Evolutionary conservation across 208 protist genomes (phyloP).

Genomic region (Wallacemonas collosoma): DNA sequence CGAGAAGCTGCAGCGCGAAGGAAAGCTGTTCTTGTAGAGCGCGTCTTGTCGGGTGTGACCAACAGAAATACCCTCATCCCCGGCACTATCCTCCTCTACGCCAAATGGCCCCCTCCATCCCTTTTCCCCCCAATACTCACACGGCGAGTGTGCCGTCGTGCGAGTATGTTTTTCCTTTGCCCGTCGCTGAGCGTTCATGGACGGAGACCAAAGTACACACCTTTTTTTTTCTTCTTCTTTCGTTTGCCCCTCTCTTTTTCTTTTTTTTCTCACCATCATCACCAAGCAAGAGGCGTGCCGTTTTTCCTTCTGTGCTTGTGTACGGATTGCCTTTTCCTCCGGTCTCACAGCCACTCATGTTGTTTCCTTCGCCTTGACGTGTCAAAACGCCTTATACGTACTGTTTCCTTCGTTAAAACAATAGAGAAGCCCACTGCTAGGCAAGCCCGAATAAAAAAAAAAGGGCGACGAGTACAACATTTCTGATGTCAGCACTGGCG

Average conservation of each 20-base stretch:
- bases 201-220: slow-evolving; percentile 16
- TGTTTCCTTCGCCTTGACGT: too few species aligned
- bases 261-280: slow-evolving; percentile 3
- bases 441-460: too few species aligned
- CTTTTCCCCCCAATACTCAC: not conserved
- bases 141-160: slow-evolving; percentile 12
- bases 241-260: not conserved
- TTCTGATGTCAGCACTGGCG: too few species aligned
- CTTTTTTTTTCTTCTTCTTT: slow-evolving; percentile 6
- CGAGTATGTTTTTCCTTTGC: slow-evolving; percentile 6
- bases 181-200: slow-evolving; percentile 13
- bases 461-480: too few species aligned
- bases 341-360: too few species aligned
- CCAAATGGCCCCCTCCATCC: not conserved
- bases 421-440: too few species aligned
- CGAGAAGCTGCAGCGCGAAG: slow-evolving; percentile 40
- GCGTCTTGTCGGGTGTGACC: not conserved
- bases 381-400: too few species aligned
- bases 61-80: not conserved
- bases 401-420: too few species aligned
- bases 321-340: too few species aligned
- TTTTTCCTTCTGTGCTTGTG: slow-evolving; percentile 1
- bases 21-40: slow-evolving; percentile 71
- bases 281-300: not conserved
- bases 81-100: too few species aligned